Evolutionary conservation across 2,329 filamentous ascomycete species (phyloP).

Genomic region (Talaromyces funiculosus): DNA sequence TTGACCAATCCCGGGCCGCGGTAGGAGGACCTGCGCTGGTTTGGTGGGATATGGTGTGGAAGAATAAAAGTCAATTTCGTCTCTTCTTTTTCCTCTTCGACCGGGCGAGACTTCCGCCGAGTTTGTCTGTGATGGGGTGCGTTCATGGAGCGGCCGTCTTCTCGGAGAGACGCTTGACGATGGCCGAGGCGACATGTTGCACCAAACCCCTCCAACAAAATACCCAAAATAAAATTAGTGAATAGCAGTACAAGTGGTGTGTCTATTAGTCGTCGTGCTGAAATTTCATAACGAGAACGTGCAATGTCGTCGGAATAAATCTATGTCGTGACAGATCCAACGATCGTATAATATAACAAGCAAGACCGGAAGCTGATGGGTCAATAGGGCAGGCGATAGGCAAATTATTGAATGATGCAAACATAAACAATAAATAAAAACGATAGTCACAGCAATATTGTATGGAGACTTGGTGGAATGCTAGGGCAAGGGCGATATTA

Average conservation of each 20-base stretch:
- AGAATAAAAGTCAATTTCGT: conserved; percentile 36
- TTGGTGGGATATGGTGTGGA: conserved; percentile 44
- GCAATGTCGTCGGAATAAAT: conserved; percentile 11
- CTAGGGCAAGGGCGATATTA: conserved; percentile 11
- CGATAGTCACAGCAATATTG: conserved; percentile 13
- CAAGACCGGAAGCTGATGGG: background rate
- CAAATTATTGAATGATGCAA: background rate
- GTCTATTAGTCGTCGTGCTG: conserved; percentile 4
- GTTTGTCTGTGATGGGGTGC: conserved; percentile 43
- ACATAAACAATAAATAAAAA: conserved; percentile 14
- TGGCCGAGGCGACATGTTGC: conserved; percentile 11
- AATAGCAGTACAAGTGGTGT: conserved; percentile 1
- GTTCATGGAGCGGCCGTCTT: conserved; percentile 43
- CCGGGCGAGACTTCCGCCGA: conserved; percentile 29
- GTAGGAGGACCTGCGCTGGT: conserved; percentile 41
- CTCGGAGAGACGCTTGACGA: conserved; percentile 29
- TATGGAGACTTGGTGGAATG: conserved; percentile 13
- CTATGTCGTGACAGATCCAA: conserved; percentile 13
- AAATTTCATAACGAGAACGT: conserved; percentile 11
- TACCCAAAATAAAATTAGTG: background rate
- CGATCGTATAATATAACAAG: conserved; percentile 12
- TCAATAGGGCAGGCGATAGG: background rate
- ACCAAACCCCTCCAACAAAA: background rate
- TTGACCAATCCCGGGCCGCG: conserved; percentile 36
- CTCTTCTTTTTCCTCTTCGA: conserved; percentile 33